Conservation (phyloP, 139 green algal species). For the Protoeuglena noctilucae region DNA sequence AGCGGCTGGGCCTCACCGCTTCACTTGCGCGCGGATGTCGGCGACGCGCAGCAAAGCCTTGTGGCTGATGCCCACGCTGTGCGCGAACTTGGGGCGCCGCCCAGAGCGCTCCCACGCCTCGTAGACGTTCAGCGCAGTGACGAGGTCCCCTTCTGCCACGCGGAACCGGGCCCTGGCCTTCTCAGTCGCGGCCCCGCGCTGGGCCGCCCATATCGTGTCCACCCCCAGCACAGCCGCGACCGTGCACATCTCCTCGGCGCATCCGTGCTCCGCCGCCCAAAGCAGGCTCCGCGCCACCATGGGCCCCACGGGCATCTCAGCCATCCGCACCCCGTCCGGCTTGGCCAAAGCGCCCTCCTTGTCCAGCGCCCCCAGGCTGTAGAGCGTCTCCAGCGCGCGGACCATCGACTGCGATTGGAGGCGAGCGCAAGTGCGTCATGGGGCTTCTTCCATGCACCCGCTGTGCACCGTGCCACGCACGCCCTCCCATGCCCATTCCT, state of each 20-base stretch:
- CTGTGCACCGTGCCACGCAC: too few relatives aligned
- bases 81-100: constrained; percentile 21
- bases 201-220: constrained; percentile 18
- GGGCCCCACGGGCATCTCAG: constrained; percentile 52
- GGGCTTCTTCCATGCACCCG: too few relatives aligned
- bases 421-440: too few relatives aligned
- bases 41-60: constrained; percentile 45
- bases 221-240: constrained; percentile 39
- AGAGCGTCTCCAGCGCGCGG: constrained; percentile 66
- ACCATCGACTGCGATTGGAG: constrained; percentile 54
- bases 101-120: constrained; percentile 44
- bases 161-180: constrained; percentile 37
- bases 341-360: constrained; percentile 47
- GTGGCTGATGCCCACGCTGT: constrained; percentile 34
- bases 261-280: constrained; percentile 29
- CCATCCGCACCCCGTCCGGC: constrained; percentile 36
- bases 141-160: constrained; percentile 50
- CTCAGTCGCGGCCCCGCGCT: constrained; percentile 10
- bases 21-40: constrained; percentile 33
- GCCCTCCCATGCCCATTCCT: too few relatives aligned
- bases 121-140: constrained; percentile 60
- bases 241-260: constrained; percentile 44
- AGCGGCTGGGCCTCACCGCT: constrained; percentile 5
- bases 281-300: constrained; percentile 41
- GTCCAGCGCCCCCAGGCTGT: constrained; percentile 73